Conservation (phyloP, 192 early-diverging fungal species). For the Podila clonocystis region DNA sequence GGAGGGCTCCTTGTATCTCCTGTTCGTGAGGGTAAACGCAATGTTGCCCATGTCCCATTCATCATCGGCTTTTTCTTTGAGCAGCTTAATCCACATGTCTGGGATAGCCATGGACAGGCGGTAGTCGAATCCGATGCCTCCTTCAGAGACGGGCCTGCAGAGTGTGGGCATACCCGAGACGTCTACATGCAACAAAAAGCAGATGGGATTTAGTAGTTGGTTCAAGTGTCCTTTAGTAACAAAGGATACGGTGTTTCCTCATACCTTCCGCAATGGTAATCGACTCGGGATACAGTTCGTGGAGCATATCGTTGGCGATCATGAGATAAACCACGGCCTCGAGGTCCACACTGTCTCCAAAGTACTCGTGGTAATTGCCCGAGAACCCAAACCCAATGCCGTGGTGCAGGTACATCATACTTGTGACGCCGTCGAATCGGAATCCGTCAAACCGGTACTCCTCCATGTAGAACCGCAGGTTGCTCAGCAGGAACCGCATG, state of each 20-base stretch:
- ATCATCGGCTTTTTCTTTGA: constrained; percentile 89
- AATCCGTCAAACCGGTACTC: constrained; percentile 95
- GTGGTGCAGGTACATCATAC: constrained; percentile 95
- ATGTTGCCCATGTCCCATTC: constrained; percentile 92
- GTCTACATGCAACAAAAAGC: constrained; percentile 60
- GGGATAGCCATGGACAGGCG: constrained; percentile 96
- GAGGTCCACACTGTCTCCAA: constrained; percentile 81
- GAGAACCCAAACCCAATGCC: constrained; percentile 92
- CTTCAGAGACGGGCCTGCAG: constrained; percentile 83
- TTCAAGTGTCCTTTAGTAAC: no score
- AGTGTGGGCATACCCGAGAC: constrained; percentile 98
- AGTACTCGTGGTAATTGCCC: constrained; percentile 94
- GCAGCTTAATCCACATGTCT: constrained; percentile 98
- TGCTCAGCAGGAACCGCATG: constrained; percentile 91
- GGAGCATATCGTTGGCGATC: constrained; percentile 71
- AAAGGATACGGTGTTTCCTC: not conserved
- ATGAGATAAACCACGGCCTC: constrained; percentile 90
- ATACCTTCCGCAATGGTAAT: constrained; percentile 93
- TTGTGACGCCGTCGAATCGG: constrained; percentile 96
- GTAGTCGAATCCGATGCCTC: constrained; percentile 96
- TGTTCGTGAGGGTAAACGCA: constrained; percentile 87
- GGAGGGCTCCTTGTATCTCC: constrained; percentile 88
- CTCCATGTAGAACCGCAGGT: constrained; percentile 91
- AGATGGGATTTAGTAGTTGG: no score
- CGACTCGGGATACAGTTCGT: constrained; percentile 78